phyloP scores from a whole-genome alignment of 2,329 filamentous ascomycete species.

The Rosellinia necatrix region DNA sequence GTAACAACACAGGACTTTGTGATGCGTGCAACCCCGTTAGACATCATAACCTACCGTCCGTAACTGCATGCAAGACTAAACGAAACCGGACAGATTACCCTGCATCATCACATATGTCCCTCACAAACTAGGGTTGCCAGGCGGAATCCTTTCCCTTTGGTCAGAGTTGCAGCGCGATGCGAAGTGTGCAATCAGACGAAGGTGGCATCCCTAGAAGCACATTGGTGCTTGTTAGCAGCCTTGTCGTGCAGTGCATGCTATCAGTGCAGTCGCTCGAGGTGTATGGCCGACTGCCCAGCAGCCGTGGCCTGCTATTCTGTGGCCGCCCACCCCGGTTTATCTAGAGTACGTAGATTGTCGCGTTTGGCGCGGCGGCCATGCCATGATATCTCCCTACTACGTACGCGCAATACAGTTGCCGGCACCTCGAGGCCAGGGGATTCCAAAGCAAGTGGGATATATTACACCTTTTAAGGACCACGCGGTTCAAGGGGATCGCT shows the following conservation, averaged over 20 bases:
- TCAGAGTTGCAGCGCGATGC: neutral
- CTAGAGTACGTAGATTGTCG: too few species aligned
- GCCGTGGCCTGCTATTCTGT: neutral
- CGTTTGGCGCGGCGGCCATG: too few species aligned
- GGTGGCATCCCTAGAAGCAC: slow-evolving; percentile 5
- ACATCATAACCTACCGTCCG: neutral
- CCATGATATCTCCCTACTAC: too few species aligned
- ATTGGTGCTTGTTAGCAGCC: neutral
- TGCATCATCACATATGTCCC: too few species aligned
- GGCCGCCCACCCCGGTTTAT: neutral
- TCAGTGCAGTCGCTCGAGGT: neutral
- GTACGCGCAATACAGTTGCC: too few species aligned
- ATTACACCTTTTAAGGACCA: too few species aligned
- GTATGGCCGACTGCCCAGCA: neutral
- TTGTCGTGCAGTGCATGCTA: neutral
- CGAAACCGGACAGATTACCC: neutral
- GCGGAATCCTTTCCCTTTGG: slow-evolving; percentile 21
- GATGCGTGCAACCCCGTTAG: neutral
- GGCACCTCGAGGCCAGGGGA: too few species aligned
- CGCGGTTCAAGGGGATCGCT: too few species aligned
- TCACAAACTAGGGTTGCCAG: slow-evolving; percentile 3
- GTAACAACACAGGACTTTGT: neutral
- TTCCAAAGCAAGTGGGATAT: too few species aligned
- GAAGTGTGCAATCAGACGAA: neutral
- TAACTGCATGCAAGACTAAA: neutral